Evolutionary conservation across 2,329 filamentous ascomycete genomes (phyloP).

Genomic region (Aureobasidium leucospermi): DNA sequence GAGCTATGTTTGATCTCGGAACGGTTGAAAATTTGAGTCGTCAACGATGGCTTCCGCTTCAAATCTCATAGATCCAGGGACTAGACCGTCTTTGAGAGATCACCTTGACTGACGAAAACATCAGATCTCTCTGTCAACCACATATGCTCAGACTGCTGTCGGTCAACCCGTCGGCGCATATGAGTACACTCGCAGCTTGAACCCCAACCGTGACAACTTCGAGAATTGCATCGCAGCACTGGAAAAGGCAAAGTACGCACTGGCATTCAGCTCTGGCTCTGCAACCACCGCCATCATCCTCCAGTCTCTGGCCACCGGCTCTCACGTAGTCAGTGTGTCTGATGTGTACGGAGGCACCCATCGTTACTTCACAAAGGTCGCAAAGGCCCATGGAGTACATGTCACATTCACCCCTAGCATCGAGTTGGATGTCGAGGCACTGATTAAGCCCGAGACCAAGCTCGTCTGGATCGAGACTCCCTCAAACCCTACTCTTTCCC

Average conservation of each 20-base stretch:
- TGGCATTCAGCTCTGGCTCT: constrained; percentile 90
- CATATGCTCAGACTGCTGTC: constrained; percentile 84
- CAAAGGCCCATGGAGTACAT: constrained; percentile 83
- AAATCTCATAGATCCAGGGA: background rate
- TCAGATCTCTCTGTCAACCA: constrained; percentile 88
- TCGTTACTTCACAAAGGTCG: constrained; percentile 97
- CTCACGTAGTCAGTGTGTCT: constrained; percentile 91
- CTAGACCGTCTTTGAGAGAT: no score
- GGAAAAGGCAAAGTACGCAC: constrained; percentile 84
- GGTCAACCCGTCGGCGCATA: constrained; percentile 81
- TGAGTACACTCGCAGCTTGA: constrained; percentile 89
- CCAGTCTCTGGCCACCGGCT: constrained; percentile 82
- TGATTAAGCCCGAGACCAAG: constrained; percentile 85
- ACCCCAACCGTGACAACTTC: constrained; percentile 94
- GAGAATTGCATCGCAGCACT: constrained; percentile 85
- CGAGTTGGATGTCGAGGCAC: constrained; percentile 73
- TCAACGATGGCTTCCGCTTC: background rate
- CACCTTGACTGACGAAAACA: background rate
- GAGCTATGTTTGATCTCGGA: no score
- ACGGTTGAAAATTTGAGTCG: no score
- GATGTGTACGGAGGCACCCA: constrained; percentile 98
- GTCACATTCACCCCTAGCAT: constrained; percentile 93
- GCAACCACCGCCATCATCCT: constrained; percentile 90
- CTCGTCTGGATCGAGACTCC: constrained; percentile 96
- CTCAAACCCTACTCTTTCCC: constrained; percentile 84